Evolutionary conservation across 257 asterid genomes (phyloP).

Genomic region (Solanum etuberosum): DNA sequence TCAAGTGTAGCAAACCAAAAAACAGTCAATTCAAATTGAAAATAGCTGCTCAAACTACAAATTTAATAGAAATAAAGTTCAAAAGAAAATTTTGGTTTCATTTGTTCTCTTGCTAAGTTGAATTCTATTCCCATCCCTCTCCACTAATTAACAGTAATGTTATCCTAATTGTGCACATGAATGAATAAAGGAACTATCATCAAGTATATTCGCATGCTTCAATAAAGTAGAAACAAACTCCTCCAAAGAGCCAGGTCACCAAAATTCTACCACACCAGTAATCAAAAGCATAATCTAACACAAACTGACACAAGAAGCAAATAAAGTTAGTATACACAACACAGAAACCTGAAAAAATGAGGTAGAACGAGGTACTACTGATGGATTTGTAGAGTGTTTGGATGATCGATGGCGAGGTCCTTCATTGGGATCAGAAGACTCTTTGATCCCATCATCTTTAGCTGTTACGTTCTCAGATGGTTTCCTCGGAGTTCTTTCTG

Average conservation of each 20-base stretch:
- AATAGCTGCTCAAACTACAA: not conserved
- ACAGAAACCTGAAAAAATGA: conserved; percentile 53
- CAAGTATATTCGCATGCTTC: not conserved
- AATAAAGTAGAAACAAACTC: not conserved
- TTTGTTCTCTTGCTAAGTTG: not conserved
- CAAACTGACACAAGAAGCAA: not conserved
- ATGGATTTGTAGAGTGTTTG: conserved; percentile 30
- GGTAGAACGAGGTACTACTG: conserved; percentile 36
- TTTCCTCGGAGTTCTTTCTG: conserved; percentile 12
- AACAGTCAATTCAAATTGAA: not conserved
- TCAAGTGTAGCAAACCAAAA: not conserved
- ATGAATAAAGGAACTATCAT: not conserved
- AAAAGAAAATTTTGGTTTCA: not conserved
- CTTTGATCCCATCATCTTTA: not conserved
- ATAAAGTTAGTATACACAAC: not conserved
- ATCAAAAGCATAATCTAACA: not conserved
- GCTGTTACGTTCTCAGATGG: not conserved
- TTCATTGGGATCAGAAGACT: not conserved
- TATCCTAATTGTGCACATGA: not conserved
- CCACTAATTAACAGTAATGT: not conserved
- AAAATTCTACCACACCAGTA: not conserved
- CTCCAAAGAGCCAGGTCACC: not conserved
- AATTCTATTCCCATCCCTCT: not conserved
- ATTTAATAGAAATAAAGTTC: not conserved
- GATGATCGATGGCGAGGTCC: not conserved